These are phyloP conservation scores for Cryptosporidium sp. DNA, from an alignment of 169 alveolate genomes.

Conservation along the genomic window DNA sequence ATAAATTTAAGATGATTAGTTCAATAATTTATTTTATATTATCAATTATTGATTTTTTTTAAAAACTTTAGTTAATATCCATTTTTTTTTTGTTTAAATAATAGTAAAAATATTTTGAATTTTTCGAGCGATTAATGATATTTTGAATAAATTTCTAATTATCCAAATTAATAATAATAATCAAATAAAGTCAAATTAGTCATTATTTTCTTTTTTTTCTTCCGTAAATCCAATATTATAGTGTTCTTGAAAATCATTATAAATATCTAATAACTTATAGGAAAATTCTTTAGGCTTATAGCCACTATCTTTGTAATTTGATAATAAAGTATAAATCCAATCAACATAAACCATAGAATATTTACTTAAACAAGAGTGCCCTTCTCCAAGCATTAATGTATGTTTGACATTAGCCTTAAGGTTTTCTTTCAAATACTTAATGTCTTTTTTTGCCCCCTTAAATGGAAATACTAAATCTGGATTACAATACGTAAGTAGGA, in stretches of 20 bases:
- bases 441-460: conserved; percentile 42
- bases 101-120: not conserved
- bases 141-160: not conserved
- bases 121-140: conserved; percentile 17
- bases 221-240: not conserved
- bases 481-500: conserved; percentile 49
- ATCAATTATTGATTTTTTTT: too few species aligned
- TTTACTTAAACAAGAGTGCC: conserved; percentile 40
- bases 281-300: conserved; percentile 33
- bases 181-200: not conserved
- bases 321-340: conserved; percentile 48
- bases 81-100: not conserved
- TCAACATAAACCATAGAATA: conserved; percentile 63
- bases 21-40: too few species aligned
- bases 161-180: not conserved
- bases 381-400: conserved; percentile 44
- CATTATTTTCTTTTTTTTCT: not conserved
- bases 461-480: conserved; percentile 58
- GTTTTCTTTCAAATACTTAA: conserved; percentile 1
- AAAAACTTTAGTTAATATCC: too few species aligned
- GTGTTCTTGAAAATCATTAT: not conserved
- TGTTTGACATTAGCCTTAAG: conserved; percentile 48
- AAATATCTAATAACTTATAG: conserved; percentile 15
- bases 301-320: not conserved
- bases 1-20: too few species aligned